Base-by-base conservation (phyloP, 768 basidiomycete species). In the Leccinum aurantiacum region DNA sequence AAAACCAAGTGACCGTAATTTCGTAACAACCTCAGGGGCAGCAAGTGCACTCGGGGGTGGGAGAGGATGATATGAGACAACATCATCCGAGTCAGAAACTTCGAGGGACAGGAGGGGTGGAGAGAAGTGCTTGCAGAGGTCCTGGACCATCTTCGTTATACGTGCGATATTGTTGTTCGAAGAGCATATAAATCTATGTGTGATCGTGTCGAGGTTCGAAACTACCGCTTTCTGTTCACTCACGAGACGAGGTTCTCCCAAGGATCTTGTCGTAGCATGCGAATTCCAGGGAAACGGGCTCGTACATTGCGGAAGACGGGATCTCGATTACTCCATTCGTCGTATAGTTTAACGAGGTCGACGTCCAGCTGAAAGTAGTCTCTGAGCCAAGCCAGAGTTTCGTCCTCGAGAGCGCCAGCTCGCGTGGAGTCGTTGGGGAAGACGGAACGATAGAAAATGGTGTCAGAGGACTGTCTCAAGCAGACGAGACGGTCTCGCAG, bases 221-320 rank as follows among this genome's bases (percentile, higher is more conserved):
- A 60, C 33, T 1, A 53, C 53, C 49, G 13, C 46, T 50, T 44
- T 53, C 35, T 61, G 37, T 56, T 49, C 49, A 85, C 91, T 67
- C 74, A 97, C 95, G 93, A 94, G 48, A 98, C 77, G 29, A 98
- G 82, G 67, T 91, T 95, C 76, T 98, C 96, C 89, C 93, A 98
- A 64, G 93, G 93, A 69, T 96, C 94, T 75, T 98, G 95, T 67
- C 91, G 81, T 44, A 98, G 74, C 60, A 98, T 87, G 56, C 95
- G 76, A 49, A 96, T 91, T 8, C 97, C 97, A 58, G 81, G 73
- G 63, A 95, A 91, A 19, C 88, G 81, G 22, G 82, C 76, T 61
- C 80, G 80, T 37, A 89, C 73, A 38, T 74, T 78, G 24, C 83
- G 78, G 71, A 98, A 97, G 56, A 95, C 85, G 31, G 81, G 77